These are phyloP conservation scores for Torulaspora delbrueckii DNA, from an alignment of 805 yeast genomes.

Conservation along the genomic window DNA sequence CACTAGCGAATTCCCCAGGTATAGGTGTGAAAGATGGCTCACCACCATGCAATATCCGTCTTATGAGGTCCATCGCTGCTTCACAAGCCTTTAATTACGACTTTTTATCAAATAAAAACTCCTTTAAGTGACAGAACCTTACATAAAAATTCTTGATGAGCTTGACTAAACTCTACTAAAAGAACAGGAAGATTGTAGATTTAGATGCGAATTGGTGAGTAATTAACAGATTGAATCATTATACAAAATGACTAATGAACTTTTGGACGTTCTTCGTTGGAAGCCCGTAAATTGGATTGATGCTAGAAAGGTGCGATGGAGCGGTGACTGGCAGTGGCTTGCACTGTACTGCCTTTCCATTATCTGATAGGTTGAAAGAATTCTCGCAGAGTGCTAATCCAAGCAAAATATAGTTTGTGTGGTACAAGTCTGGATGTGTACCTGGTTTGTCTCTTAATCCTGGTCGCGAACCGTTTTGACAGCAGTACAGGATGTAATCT, in stretches of 20 bases:
- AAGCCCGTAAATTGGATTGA: slow-evolving; percentile 59
- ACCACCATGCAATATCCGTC: slow-evolving; percentile 16
- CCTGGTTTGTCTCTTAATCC: slow-evolving; percentile 92
- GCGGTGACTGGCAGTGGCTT: not conserved
- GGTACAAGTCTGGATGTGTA: slow-evolving; percentile 75
- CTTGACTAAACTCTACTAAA: not conserved
- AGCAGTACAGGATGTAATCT: slow-evolving; percentile 66
- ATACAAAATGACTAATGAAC: slow-evolving; percentile 26
- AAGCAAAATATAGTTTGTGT: slow-evolving; percentile 75
- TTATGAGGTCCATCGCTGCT: slow-evolving; percentile 15
- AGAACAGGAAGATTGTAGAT: not conserved
- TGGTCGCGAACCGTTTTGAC: slow-evolving; percentile 57
- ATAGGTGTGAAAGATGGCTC: slow-evolving; percentile 17
- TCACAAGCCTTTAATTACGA: not conserved
- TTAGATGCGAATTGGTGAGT: not conserved
- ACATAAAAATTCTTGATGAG: not conserved
- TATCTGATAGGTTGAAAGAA: slow-evolving; percentile 4
- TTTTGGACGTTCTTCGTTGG: slow-evolving; percentile 42
- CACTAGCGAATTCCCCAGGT: slow-evolving; percentile 11
- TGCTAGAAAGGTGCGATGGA: slow-evolving; percentile 19
- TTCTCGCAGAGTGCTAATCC: slow-evolving; percentile 50
- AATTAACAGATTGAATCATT: not conserved
- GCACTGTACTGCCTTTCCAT: not conserved
- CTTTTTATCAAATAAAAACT: not conserved
- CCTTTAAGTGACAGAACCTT: not conserved